Conservation (phyloP, 2,329 filamentous ascomycete species). For the Fusarium sublunatum region DNA sequence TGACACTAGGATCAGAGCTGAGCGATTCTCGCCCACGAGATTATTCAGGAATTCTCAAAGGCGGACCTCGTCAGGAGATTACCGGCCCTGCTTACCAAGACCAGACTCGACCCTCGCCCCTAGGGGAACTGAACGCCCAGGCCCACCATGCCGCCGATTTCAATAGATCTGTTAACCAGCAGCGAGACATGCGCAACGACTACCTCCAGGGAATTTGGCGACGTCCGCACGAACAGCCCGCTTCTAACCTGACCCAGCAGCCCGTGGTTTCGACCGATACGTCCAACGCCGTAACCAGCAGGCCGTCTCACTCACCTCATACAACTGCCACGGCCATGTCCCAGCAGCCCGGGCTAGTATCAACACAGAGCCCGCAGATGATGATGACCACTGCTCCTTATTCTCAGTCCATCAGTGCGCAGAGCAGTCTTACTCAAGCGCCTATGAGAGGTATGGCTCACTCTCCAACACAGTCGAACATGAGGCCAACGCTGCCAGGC, state of each 20-base stretch:
- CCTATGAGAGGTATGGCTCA: slow-evolving; percentile 75
- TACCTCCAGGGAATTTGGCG: slow-evolving; percentile 87
- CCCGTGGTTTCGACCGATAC: slow-evolving; percentile 57
- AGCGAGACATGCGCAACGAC: slow-evolving; percentile 81
- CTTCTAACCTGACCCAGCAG: slow-evolving; percentile 60
- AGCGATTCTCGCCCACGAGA: slow-evolving; percentile 82
- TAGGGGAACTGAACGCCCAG: slow-evolving; percentile 84
- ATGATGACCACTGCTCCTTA: slow-evolving; percentile 75
- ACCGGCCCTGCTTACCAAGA: slow-evolving; percentile 90
- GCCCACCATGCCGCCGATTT: slow-evolving; percentile 90
- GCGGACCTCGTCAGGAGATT: slow-evolving; percentile 89
- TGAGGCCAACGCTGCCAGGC: slow-evolving; percentile 70
- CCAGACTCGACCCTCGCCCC: slow-evolving; percentile 78
- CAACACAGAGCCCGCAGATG: slow-evolving; percentile 72
- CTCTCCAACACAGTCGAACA: slow-evolving; percentile 68
- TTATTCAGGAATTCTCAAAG: slow-evolving; percentile 80
- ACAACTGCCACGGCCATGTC: slow-evolving; percentile 64
- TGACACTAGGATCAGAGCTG: slow-evolving; percentile 82
- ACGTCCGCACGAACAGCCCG: slow-evolving; percentile 81
- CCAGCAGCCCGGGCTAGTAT: slow-evolving; percentile 68
- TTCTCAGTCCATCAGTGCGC: slow-evolving; percentile 76
- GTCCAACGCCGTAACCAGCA: slow-evolving; percentile 60
- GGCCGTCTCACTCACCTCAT: slow-evolving; percentile 69
- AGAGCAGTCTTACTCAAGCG: slow-evolving; percentile 77
- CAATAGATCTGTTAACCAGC: slow-evolving; percentile 84